Evolutionary conservation across 129 eudicot genomes (phyloP), one percentile per base, ranked within the genome.

Genomic region (Escallonia rubra): DNA sequence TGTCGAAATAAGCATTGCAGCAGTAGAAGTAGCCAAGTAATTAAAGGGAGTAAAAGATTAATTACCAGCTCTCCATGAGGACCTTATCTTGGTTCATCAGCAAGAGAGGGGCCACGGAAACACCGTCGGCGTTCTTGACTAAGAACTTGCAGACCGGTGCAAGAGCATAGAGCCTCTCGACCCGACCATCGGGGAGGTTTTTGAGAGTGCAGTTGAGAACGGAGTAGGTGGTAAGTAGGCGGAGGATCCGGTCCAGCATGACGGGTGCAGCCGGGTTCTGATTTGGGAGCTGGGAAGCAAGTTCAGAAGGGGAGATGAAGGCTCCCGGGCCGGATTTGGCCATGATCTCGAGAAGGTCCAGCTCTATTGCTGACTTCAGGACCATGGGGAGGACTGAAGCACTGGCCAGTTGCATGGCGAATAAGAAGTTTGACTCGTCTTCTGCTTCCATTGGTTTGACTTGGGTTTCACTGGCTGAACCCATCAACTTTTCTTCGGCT

Each of bases 31-130:
- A 23, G 34, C 34, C 34, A 23, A 23, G 34, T 23, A 50, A 5
- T 9, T 12, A 39, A 40, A 4, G 55, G 12, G 55, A 50, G 55
- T 50, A 50, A 50, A 14, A 11, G 3, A 13, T n/a, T 0, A 38
- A 7, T 63, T 68, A 91, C 96, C 97, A 91, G 86, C 97, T 85
- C 76, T 91, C 96, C 96, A 91, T 87, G 52, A 85, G 90, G 57
- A 88, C 63, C 69, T 91, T 92, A 58, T 92, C 98, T 63, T 89
- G 96, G 73, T 93, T 89, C 96, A 89, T 84, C 64, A 93, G 96
- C 80, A 83, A 58, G 15, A 93, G 80, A 4, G 95, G 82, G 41
- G 96, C 89, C 65, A 89, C 49, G 46, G 90, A 79, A 39, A 89
- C 96, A 3, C 96, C 98, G 76, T 83, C 83, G 1, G 72, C 84